phyloP scores from a whole-genome alignment of 257 asterid genomes.

The Coffea canephora region DNA sequence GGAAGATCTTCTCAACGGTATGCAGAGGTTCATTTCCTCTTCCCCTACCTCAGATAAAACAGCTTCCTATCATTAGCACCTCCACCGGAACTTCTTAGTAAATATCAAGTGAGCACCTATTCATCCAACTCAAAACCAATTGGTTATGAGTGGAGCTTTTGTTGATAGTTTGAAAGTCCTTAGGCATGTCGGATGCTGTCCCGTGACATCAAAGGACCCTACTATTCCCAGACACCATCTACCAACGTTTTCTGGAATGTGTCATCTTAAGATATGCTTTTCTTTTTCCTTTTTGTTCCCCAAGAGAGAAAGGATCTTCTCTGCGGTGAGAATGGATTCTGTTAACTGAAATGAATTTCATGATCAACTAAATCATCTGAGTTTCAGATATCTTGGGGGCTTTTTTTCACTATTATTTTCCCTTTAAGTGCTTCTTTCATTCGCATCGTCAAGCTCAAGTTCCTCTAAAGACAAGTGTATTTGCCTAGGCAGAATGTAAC shows the following conservation, averaged over 20 bases:
- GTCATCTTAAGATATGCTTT: background rate
- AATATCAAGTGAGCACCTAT: background rate
- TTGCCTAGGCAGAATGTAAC: too few relatives aligned
- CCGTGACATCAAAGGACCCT: background rate
- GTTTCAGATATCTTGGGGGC: background rate
- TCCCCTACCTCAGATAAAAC: background rate
- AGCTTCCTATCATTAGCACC: background rate
- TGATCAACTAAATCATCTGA: background rate
- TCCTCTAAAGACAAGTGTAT: background rate
- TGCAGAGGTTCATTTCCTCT: background rate
- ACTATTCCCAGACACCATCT: background rate
- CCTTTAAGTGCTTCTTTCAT: background rate
- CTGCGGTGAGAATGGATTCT: background rate
- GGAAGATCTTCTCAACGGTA: background rate
- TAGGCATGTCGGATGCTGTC: background rate
- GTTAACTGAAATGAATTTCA: background rate
- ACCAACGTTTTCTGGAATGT: background rate
- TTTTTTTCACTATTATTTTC: background rate
- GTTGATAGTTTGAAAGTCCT: background rate
- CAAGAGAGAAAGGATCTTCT: background rate
- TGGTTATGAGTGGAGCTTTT: background rate
- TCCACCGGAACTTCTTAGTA: background rate
- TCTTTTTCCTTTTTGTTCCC: too few relatives aligned
- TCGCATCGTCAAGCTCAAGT: background rate
- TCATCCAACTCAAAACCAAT: background rate